These are phyloP conservation scores for Colletotrichum incanum DNA, from an alignment of 2,329 filamentous ascomycete species.

Conservation along the genomic window DNA sequence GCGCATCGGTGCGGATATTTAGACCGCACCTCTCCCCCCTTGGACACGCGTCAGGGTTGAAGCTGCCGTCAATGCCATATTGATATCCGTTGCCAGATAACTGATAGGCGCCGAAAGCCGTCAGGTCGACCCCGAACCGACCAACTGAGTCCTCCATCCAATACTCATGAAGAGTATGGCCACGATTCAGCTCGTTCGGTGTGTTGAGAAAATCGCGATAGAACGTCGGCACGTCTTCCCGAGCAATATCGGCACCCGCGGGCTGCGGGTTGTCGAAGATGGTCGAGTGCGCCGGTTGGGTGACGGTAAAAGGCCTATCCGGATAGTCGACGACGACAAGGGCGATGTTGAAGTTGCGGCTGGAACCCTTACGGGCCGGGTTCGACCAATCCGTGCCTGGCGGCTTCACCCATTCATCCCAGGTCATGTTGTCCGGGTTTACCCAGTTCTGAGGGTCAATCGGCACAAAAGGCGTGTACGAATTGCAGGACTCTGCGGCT, in stretches of 20 bases:
- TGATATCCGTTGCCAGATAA: constrained; percentile 64
- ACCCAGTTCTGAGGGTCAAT: constrained; percentile 68
- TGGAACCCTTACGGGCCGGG: constrained; percentile 58
- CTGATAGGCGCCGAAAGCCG: constrained; percentile 66
- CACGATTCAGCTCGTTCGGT: constrained; percentile 64
- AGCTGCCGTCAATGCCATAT: constrained; percentile 65
- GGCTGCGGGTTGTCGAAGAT: constrained; percentile 67
- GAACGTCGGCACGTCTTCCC: constrained; percentile 64
- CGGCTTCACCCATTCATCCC: constrained; percentile 63
- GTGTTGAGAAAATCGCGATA: constrained; percentile 67
- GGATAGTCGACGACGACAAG: constrained; percentile 68
- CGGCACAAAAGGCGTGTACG: constrained; percentile 61
- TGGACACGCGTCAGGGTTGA: constrained; percentile 66
- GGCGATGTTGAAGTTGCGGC: constrained; percentile 70
- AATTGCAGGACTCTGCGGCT: constrained; percentile 21
- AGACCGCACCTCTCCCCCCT: constrained; percentile 58
- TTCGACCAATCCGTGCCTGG: constrained; percentile 66
- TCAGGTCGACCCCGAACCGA: constrained; percentile 67
- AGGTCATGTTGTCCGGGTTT: constrained; percentile 69
- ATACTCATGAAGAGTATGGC: constrained; percentile 70
- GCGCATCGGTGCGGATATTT: constrained; percentile 65
- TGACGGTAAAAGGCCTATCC: constrained; percentile 65
- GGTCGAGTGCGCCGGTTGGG: constrained; percentile 60
- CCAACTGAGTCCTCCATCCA: constrained; percentile 72
- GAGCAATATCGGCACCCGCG: constrained; percentile 51